A percentile compares a stretch with the other conserved stretches of the same genome.
These are phyloP conservation scores for Chrysophaeum taylorii DNA, from an alignment of 352 stramenopile genomes.

Conservation along the genomic window DNA sequence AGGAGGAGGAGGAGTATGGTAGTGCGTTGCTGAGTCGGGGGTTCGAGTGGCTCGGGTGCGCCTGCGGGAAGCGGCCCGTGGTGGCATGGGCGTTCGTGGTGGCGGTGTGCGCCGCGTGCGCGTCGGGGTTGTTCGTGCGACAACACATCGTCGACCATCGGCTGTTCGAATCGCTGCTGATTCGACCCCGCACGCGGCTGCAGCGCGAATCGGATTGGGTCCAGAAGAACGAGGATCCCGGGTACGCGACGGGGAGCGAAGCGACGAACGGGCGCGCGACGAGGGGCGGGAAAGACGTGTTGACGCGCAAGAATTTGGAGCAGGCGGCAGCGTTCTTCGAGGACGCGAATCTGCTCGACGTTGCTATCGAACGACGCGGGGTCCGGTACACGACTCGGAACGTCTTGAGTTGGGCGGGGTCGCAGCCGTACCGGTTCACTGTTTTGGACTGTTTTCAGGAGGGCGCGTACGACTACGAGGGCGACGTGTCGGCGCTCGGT, in stretches of 20 bases:
- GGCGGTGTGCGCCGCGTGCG: background rate
- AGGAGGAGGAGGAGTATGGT: no score
- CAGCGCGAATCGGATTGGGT: background rate
- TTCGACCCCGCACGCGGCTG: background rate
- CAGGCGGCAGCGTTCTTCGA: background rate
- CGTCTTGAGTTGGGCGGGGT: background rate
- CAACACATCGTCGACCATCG: no score
- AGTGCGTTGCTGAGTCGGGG: no score
- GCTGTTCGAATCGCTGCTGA: background rate
- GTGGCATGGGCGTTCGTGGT: background rate
- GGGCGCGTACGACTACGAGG: background rate
- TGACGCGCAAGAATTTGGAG: background rate
- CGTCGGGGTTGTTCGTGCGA: background rate
- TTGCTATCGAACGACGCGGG: background rate
- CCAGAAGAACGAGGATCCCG: background rate
- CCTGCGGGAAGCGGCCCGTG: background rate
- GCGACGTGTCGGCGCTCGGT: background rate
- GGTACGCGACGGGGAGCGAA: background rate
- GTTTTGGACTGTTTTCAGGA: background rate
- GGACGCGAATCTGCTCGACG: background rate
- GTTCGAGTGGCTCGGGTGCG: no score
- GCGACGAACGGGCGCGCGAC: constrained; percentile 1
- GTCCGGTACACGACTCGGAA: background rate
- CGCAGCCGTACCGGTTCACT: background rate
- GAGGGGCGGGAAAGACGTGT: background rate